Evolutionary conservation across 106 monocot genomes (phyloP), one percentile per base, ranked within the genome.

Genomic region (Iris macrosiphon): DNA sequence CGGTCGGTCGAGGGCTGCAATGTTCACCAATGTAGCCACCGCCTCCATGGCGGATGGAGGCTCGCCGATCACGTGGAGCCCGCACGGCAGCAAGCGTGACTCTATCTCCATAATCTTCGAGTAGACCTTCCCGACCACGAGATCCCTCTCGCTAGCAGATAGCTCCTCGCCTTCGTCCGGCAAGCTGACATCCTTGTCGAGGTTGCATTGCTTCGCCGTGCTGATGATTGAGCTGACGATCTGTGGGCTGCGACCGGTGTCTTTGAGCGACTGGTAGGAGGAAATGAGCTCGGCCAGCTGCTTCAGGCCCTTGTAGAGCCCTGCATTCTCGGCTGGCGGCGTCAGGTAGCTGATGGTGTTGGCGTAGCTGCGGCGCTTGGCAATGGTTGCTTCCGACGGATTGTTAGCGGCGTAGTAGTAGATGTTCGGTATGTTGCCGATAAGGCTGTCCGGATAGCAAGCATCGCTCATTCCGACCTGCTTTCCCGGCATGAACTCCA

Each of bases 21-120:
- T 85, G 45, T 79, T 79, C 13, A 79, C 84, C 11, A 85, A 61
- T 13, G 79, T 85, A 0, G 84, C 84, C 39, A 79, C 79, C 4
- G 84, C 79, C 52, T 85, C 84, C 64, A 85, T 40, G 0, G 75
- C 84, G 11, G 84, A 68, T 1, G 84, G 84, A 0, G 84, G 84
- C 62, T 85, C 84, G 7, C 84, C 84, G 51, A 85, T 85, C 14
- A 85, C 61, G 40, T 85, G 84, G 17, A 85, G 84, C 2, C 84
- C 84, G 52, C 84, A 85, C 0, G 84, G 84, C 0, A 85, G 72
- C 0, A 85, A 41, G n/a, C 84, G 62, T 2, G 84, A 85, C 35
- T 85, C 84, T 15, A 85, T 79, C 75, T 85, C 84, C 84, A 85
- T 85, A 56, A 85, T 85, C 72, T 85, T 85, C 11, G 84, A 71